Conservation (phyloP, 192 early-diverging fungal genomes). For the Phlyctochytrium arcticum region DNA sequence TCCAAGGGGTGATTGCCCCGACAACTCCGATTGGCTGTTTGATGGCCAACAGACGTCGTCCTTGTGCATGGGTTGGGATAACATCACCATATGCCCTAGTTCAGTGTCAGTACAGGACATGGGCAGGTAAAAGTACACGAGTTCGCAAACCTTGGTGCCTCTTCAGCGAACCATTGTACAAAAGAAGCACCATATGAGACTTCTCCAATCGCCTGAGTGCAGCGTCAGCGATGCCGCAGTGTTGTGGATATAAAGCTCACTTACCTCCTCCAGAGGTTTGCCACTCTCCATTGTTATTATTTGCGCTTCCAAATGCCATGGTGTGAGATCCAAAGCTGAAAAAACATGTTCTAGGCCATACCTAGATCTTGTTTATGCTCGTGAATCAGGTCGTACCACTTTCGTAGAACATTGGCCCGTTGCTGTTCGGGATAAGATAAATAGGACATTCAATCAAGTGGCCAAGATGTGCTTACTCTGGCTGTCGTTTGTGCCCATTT, state of each 20-base stretch:
- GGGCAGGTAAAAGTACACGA: background rate
- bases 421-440: background rate
- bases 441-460: no score
- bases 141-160: constrained; percentile 57
- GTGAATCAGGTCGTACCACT: constrained; percentile 53
- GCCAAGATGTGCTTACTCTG: constrained; percentile 3
- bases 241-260: background rate
- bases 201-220: constrained; percentile 44
- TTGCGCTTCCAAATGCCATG: constrained; percentile 34
- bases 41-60: constrained; percentile 60
- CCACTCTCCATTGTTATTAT: constrained; percentile 85
- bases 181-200: constrained; percentile 62
- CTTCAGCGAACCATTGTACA: constrained; percentile 83
- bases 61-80: constrained; percentile 55
- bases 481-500: constrained; percentile 16
- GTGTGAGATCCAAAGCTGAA: background rate
- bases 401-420: constrained; percentile 12
- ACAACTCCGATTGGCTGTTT: constrained; percentile 72
- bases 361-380: constrained; percentile 66
- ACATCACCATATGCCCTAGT: constrained; percentile 61
- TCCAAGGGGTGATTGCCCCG: constrained; percentile 41
- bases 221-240: no score
- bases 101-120: background rate
- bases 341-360: background rate
- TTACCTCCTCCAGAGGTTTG: constrained; percentile 47